Base-by-base conservation (phyloP, 2,329 filamentous ascomycete species). In the Penicillium sp. region DNA sequence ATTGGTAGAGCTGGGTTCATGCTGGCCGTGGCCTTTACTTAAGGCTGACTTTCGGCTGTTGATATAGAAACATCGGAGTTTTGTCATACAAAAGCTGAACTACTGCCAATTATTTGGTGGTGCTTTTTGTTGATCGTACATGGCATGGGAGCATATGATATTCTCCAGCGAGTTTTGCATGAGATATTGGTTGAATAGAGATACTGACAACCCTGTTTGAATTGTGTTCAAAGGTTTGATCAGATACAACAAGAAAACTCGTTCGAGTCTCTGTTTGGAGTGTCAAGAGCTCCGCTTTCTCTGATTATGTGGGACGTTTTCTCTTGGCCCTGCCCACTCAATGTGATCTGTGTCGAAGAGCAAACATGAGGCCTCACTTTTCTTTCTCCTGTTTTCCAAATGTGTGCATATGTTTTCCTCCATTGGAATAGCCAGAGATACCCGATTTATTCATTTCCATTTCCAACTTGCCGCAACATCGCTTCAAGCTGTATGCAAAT, bases 401-500 rank as follows among this genome's bases (percentile, higher is more conserved):
- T 39, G 39, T 46, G 30, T 49, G 45, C 46, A 43, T 49, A 14
- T 27, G 3, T 44, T 38, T 50, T 43, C 18, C 41, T 49, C 7
- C 39, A 14, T 44, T 39, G 32, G 18, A 44, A 49, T 39, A 43
- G 45, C 39, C 39, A 38, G 14, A 19, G 51, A 53, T 53, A 53
- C 51, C 51, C 51, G 19, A 34, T 39, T 32, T 23, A 49, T 38
- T 48, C 26, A 11, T 35, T 23, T 23, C 18, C 9, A 23, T 7
- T 36, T 36, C 34, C 16, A 34, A 14, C 14, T 34, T 11, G 36
- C 11, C 29, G 27, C 9, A 23, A 5, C 11, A 5, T 9, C 34
- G 5, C 7, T 47, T 26, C 11, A 7, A 42, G 47, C 36, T 34
- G 27, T 18, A 23, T 48, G 36, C 36, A 49, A 27, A 8, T 1